Evolutionary conservation across 495 filamentous ascomycete genomes (phyloP), one percentile per base, ranked within the genome.

Genomic region (Podospora comata): DNA sequence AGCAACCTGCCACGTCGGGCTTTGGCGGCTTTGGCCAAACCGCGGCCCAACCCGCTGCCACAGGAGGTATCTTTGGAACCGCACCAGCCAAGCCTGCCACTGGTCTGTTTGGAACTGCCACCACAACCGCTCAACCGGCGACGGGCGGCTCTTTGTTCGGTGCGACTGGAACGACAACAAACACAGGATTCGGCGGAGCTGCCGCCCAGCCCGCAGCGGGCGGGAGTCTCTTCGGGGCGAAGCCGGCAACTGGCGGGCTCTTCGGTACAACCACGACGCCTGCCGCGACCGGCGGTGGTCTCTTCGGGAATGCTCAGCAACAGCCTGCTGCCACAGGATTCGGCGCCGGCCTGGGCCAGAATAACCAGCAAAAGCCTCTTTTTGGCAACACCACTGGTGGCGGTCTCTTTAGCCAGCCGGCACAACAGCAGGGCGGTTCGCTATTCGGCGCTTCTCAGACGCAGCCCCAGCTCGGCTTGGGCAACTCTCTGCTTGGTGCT

Each of bases 341-440:
- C 15, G 86, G 86, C 68, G 81, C 83, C 7, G 64, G 74, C 16
- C 64, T 83, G 16, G 75, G 73, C 16, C 77, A 79, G 32, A 76
- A 73, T 58, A 75, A 73, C 20, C 79, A 82, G 68, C 76, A 72
- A 68, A 83, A 81, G 71, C 77, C 28, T 65, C 65, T 84, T 27
- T 86, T 86, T 44, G 81, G 67, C 13, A 67, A 76, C 30, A 71
- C 77, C 34, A 72, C 80, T 26, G 80, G 82, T 4, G 76, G 83
- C 34, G 85, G 90, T 69, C 75, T 96, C 30, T 94, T 95, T 69
- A 89, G 88, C 4, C 74, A 69, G 44, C 13, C 30, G 64, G 73
- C 73, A 61, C 78, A 80, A 69, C 77, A 78, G 44, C 79, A 81
- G 64, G 71, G 67, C 4, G 72, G 74, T 3, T 64, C 72, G 7